Conservation (phyloP, 257 asterid species). For the Jacaranda mimosifolia region DNA sequence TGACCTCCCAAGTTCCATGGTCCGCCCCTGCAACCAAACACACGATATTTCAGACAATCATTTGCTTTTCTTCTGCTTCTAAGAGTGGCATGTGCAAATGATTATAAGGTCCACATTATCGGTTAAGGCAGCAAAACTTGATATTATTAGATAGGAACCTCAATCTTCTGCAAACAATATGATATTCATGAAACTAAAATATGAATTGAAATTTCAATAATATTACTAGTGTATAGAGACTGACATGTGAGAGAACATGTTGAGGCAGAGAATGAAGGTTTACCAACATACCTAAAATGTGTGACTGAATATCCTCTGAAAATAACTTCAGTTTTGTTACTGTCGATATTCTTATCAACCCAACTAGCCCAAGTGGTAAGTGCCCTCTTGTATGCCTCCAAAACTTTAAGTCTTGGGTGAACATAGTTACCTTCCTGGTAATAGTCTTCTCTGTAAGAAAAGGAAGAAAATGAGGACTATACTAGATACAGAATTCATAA, state of each 20-base stretch:
- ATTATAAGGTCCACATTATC: no score
- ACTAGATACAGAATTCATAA: not conserved
- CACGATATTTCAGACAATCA: not conserved
- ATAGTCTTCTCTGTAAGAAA: slow-evolving; percentile 73
- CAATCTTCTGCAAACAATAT: not conserved
- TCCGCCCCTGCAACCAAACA: slow-evolving; percentile 74
- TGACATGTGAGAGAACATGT: not conserved
- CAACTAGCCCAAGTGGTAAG: slow-evolving; percentile 84
- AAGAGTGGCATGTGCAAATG: no score
- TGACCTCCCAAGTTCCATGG: slow-evolving; percentile 97
- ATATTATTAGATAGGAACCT: slow-evolving; percentile 3
- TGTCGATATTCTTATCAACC: slow-evolving; percentile 76
- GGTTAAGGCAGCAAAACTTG: not conserved
- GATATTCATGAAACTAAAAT: not conserved
- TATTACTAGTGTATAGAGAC: not conserved
- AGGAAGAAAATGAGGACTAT: not conserved
- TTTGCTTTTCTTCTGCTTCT: not conserved
- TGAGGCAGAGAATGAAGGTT: not conserved
- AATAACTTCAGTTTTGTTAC: slow-evolving; percentile 63
- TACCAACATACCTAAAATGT: slow-evolving; percentile 78
- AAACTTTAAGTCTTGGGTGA: slow-evolving; percentile 73
- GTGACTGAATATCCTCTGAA: slow-evolving; percentile 91
- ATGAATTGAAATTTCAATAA: not conserved
- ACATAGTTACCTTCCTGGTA: slow-evolving; percentile 92
- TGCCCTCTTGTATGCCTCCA: slow-evolving; percentile 90